Evolutionary conservation across 1,139 yeast species (phyloP), one percentile per base, ranked within the genome.

Genomic region (Suhomyces maxii): DNA sequence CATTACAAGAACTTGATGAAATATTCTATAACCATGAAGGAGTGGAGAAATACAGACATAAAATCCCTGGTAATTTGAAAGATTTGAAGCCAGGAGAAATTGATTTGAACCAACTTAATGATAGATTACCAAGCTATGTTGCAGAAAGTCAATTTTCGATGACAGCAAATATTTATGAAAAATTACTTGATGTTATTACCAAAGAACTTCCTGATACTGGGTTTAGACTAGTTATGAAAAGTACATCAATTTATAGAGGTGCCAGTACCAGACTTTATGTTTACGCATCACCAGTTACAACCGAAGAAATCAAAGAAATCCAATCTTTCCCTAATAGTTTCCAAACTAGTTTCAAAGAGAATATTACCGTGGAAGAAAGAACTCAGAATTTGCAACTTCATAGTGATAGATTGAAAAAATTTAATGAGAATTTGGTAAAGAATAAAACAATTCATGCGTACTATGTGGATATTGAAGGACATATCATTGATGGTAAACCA

Each of bases 141-240:
- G 97, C 95, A 0, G 84, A 86, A 34, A 64, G 71, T 8, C 97
- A 90, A 61, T 88, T 90, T 64, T 79, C 77, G 53, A 63, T 80
- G 41, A 84, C 95, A 10, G 60, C 89, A 49, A 64, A 73, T 11
- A 66, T 89, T 2, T 76, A 90, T 73, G 71, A 78, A 37, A 66
- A 71, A 18, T 51, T 89, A 3, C 56, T 91, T 51, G 73, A 79
- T 33, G 55, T 47, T 1, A 61, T 73, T 8, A 54, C 62, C 28
- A 42, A 59, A 32, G 78, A 73, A 50, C 50, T 72, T 34, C 54
- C 55, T 1, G 53, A 52, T 13, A 49, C 53, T 25, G 64, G 66
- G 37, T 73, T 64, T 50, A 57, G 79, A 48, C 56, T 74, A 33
- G 63, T 69, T 18, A 46, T 66, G 53, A 56, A 59, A 53, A 62